Percentiles rank a stretch among this genome's conserved stretches.
phyloP scores from a whole-genome alignment of 805 yeast genomes.

The Alloascoidea hylecoeti region DNA sequence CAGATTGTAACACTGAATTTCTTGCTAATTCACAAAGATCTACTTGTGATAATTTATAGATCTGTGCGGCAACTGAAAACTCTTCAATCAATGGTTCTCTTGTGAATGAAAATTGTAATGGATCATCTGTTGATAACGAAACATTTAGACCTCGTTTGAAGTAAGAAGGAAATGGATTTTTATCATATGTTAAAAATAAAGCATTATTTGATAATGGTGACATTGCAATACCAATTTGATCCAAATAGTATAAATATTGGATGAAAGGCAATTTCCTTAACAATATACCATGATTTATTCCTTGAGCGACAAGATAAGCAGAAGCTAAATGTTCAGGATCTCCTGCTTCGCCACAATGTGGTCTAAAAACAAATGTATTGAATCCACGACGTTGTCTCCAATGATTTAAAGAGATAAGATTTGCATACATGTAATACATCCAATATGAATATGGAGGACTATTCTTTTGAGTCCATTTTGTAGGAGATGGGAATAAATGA shows the following conservation, averaged over 20 bases:
- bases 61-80: slow-evolving; percentile 96
- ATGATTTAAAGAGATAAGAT: slow-evolving; percentile 72
- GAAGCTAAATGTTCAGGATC: slow-evolving; percentile 94
- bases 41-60: slow-evolving; percentile 83
- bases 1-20: slow-evolving; percentile 87
- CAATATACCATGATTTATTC: slow-evolving; percentile 90
- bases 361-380: slow-evolving; percentile 88
- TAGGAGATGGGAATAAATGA: slow-evolving; percentile 75
- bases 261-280: slow-evolving; percentile 89
- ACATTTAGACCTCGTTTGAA: slow-evolving; percentile 92
- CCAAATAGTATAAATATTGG: slow-evolving; percentile 84
- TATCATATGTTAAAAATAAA: slow-evolving; percentile 86
- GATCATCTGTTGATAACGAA: slow-evolving; percentile 93
- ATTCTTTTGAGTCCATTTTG: slow-evolving; percentile 58
- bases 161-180: slow-evolving; percentile 86
- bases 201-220: slow-evolving; percentile 97
- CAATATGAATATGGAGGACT: slow-evolving; percentile 99
- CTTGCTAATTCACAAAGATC: slow-evolving; percentile 96
- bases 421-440: slow-evolving; percentile 77
- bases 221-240: slow-evolving; percentile 97
- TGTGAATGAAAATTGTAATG: slow-evolving; percentile 92
- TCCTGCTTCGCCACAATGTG: slow-evolving; percentile 99
- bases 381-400: slow-evolving; percentile 65
- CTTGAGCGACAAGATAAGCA: slow-evolving; percentile 80
- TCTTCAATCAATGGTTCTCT: slow-evolving; percentile 96